phyloP scores from a whole-genome alignment of 2,329 filamentous ascomycete species.

The Calonectria henricotiae region DNA sequence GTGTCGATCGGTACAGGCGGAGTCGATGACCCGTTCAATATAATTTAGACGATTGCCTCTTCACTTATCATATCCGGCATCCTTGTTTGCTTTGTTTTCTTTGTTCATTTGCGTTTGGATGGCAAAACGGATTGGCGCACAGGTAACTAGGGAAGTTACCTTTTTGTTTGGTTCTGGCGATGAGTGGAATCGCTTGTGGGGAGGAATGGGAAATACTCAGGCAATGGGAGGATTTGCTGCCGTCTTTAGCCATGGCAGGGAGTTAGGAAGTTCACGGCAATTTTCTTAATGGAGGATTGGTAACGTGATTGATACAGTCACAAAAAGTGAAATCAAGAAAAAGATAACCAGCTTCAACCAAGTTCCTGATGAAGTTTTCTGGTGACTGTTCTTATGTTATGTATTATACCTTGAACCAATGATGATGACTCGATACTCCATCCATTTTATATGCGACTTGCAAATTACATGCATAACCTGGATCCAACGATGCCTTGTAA shows the following conservation, averaged over 20 bases:
- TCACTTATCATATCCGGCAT: conserved; percentile 43
- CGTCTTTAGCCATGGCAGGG: conserved; percentile 49
- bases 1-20: conserved; percentile 47
- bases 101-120: conserved; percentile 48
- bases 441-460: not conserved
- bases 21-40: conserved; percentile 46
- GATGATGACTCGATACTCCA: not conserved
- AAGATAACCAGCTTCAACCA: conserved; percentile 31
- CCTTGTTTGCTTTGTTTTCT: conserved; percentile 38
- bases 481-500: not conserved
- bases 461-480: not conserved
- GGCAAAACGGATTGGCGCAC: conserved; percentile 49
- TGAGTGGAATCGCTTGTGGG: conserved; percentile 45
- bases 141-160: conserved; percentile 35
- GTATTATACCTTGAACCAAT: not conserved
- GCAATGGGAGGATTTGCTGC: conserved; percentile 40
- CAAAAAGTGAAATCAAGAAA: conserved; percentile 40
- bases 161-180: conserved; percentile 37
- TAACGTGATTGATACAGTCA: conserved; percentile 31
- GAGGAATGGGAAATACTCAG: conserved; percentile 40
- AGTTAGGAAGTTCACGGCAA: conserved; percentile 45
- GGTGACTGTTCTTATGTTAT: not conserved
- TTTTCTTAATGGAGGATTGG: conserved; percentile 37
- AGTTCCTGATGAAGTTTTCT: not conserved
- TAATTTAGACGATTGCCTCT: conserved; percentile 52